Conservation (phyloP, 768 basidiomycete species). For the Boletus insuetus region DNA sequence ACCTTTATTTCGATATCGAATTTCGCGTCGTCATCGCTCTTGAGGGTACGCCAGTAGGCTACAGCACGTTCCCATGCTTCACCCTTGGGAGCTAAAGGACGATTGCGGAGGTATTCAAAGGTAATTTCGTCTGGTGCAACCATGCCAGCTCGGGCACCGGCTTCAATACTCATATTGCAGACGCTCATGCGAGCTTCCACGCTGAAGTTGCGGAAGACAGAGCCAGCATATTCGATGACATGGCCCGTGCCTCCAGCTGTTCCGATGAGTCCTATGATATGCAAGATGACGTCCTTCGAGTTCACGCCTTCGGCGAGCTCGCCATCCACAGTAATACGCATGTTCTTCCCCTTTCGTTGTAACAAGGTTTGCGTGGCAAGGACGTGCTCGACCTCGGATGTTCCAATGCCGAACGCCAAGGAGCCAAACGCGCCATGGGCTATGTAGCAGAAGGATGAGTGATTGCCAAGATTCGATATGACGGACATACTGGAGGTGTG, state of each 20-base stretch:
- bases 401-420: slow-evolving; percentile 90
- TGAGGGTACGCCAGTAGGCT: slow-evolving; percentile 82
- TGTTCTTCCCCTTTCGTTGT: slow-evolving; percentile 88
- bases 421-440: slow-evolving; percentile 93
- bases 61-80: slow-evolving; percentile 84
- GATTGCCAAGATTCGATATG: background rate
- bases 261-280: slow-evolving; percentile 88
- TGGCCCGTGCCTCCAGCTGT: slow-evolving; percentile 93
- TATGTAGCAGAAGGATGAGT: slow-evolving; percentile 26
- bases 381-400: slow-evolving; percentile 92
- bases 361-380: slow-evolving; percentile 88
- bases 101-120: slow-evolving; percentile 76
- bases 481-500: slow-evolving; percentile 78
- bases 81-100: slow-evolving; percentile 79
- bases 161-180: slow-evolving; percentile 96
- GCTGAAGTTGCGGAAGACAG: slow-evolving; percentile 76
- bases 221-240: slow-evolving; percentile 91
- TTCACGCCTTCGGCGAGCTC: slow-evolving; percentile 76
- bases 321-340: slow-evolving; percentile 88
- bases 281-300: slow-evolving; percentile 87
- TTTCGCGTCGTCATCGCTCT: slow-evolving; percentile 76
- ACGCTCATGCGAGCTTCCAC: slow-evolving; percentile 92
- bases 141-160: slow-evolving; percentile 91
- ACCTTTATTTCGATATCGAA: slow-evolving; percentile 84
- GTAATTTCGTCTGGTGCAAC: slow-evolving; percentile 87